Evolutionary conservation across 1,284 basidiomycete species (phyloP), one percentile per base, ranked within the genome.

Genomic region (Xanthoconium separans): DNA sequence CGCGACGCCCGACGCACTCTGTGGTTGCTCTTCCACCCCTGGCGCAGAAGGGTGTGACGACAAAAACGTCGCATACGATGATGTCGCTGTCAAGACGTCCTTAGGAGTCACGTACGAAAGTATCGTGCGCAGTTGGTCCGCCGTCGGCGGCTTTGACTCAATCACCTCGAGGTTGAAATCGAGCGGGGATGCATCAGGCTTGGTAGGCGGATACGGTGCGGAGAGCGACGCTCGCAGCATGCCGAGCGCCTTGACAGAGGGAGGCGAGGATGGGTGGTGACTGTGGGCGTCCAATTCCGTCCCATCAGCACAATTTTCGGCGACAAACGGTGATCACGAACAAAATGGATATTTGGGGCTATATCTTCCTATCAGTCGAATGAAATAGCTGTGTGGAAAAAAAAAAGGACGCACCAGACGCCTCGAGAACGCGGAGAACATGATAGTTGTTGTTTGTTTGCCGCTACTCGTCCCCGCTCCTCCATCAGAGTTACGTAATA

Each of bases 311-410:
- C 37, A 22, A 11, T 31, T 10, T 44, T 50, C 44, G 58, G 50
- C 2, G 58, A 47, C 18, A 24, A 27, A 56, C 37, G 42, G 46
- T 11, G 12, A 3, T 13, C 7, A 68, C 83, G 60, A 61, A 85
- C 83, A 85, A 85, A n/a, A 85, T 84, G 2, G 84, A 84, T 20
- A 85, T 74, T 62, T 85, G 77, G 8, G 82, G 82, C 84, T 85
- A 51, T 50, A 54, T 30, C 24, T 24, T 34, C 12, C 47, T 45
- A 44, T 55, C 49, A 51, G 33, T 20, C 18, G 30, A 27, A 44
- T 31, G 18, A 41, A 6, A 44, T 29, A 27, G 48, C 42, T 34
- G 45, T 45, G 57, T 45, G 48, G 41, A 30, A 43, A 7, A 54
- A 42, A 37, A 7, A 54, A 42, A 37, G 22, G 9, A 60, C 65